These are phyloP conservation scores for Mesembryanthemum crystallinum DNA, from an alignment of 148 eudicot species.

Conservation along the genomic window DNA sequence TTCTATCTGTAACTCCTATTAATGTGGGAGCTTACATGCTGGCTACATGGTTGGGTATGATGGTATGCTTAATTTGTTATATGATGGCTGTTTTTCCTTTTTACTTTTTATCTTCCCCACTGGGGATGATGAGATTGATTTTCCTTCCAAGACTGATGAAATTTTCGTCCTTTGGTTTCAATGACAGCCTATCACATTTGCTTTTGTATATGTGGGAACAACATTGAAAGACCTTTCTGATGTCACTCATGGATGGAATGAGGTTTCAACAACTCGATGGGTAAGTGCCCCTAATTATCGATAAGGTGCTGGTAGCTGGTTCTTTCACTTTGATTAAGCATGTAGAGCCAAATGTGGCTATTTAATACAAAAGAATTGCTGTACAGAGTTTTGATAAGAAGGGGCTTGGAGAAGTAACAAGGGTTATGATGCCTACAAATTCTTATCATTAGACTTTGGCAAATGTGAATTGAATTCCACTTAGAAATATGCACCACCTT, in stretches of 20 bases:
- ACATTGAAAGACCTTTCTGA: slow-evolving; percentile 88
- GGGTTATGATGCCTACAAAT: background rate
- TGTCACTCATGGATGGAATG: slow-evolving; percentile 87
- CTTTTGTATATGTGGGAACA: slow-evolving; percentile 87
- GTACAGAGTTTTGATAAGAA: background rate
- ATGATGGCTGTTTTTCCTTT: background rate
- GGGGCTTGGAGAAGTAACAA: background rate
- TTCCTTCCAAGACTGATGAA: background rate
- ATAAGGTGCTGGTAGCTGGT: background rate
- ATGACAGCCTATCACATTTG: slow-evolving; percentile 86
- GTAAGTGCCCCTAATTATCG: slow-evolving; percentile 42
- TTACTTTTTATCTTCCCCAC: background rate
- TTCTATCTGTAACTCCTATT: slow-evolving; percentile 86
- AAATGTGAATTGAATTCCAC: background rate
- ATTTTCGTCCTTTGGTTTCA: background rate
- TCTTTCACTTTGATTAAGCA: background rate
- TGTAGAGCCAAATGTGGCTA: background rate
- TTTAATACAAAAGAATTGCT: background rate
- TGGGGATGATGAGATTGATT: background rate
- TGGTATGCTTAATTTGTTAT: slow-evolving; percentile 43
- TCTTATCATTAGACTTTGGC: background rate
- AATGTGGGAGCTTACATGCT: slow-evolving; percentile 65
- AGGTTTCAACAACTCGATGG: slow-evolving; percentile 73
- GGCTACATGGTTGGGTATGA: slow-evolving; percentile 99
- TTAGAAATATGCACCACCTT: background rate